phyloP scores from a whole-genome alignment of 495 filamentous ascomycete genomes.

The Delitschia confertaspora region DNA sequence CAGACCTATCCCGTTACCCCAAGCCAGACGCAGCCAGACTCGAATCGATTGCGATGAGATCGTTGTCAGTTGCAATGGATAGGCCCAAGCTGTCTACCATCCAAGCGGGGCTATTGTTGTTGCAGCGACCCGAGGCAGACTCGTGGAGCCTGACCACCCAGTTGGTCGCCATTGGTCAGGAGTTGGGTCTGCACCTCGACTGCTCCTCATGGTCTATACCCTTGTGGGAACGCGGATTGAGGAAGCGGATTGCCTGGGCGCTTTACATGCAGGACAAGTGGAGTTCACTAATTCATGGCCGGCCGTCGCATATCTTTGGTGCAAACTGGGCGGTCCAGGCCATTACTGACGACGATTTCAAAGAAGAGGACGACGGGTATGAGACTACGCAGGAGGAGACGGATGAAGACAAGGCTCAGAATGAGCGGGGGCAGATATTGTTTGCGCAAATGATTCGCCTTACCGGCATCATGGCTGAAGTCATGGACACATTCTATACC shows the following conservation, averaged over 20 bases:
- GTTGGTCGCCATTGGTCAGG: constrained; percentile 68
- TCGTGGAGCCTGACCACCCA: constrained; percentile 83
- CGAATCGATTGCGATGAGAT: constrained; percentile 65
- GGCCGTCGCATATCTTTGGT: constrained; percentile 72
- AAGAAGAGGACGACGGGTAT: constrained; percentile 43
- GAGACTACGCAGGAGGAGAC: constrained; percentile 36
- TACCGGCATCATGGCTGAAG: constrained; percentile 66
- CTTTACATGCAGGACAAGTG: constrained; percentile 93
- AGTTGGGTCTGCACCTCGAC: constrained; percentile 79
- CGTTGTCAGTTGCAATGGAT: constrained; percentile 67
- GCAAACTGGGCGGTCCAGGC: constrained; percentile 76
- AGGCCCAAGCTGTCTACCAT: constrained; percentile 86
- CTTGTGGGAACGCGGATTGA: constrained; percentile 71
- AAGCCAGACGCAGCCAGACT: constrained; percentile 66
- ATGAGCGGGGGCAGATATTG: constrained; percentile 57
- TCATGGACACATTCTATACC: constrained; percentile 73
- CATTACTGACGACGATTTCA: constrained; percentile 60
- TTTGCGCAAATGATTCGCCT: constrained; percentile 68
- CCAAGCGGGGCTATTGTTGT: constrained; percentile 80
- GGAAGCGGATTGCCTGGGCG: constrained; percentile 82
- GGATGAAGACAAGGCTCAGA: constrained; percentile 39
- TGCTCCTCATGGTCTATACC: constrained; percentile 84
- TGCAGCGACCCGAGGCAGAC: constrained; percentile 79
- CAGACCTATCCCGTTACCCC: constrained; percentile 52
- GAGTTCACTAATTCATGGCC: constrained; percentile 76